phyloP scores from a whole-genome alignment of 2,329 filamentous ascomycete species.

The Fusarium multiceps region DNA sequence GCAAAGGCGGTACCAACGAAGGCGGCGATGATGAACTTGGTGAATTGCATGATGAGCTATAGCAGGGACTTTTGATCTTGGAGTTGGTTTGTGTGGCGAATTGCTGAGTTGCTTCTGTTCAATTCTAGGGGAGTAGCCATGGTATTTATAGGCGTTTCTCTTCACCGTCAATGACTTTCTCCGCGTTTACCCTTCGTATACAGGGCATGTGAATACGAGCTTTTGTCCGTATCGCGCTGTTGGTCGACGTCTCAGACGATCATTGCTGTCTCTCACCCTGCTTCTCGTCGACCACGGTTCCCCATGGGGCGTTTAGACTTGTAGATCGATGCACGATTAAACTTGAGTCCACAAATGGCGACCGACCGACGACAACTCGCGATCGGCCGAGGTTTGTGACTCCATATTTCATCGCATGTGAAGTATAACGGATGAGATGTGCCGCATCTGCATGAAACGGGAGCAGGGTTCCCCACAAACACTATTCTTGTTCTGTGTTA shows the following conservation, averaged over 20 bases:
- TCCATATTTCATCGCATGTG: conserved; percentile 17
- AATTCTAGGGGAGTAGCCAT: neutral
- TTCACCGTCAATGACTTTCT: neutral
- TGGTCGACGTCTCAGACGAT: neutral
- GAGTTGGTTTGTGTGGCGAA: neutral
- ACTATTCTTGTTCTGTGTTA: neutral
- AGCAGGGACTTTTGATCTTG: neutral
- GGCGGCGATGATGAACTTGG: conserved; percentile 18
- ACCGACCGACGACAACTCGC: conserved; percentile 5
- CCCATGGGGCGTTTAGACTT: conserved; percentile 10
- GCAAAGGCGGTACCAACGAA: conserved; percentile 23
- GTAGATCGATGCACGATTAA: conserved; percentile 21
- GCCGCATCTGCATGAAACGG: neutral
- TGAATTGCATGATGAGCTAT: conserved; percentile 24
- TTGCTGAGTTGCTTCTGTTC: neutral
- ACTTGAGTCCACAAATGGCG: conserved; percentile 16
- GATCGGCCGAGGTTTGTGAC: conserved; percentile 30
- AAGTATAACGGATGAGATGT: neutral
- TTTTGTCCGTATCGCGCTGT: neutral
- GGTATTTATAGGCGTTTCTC: conserved; percentile 18
- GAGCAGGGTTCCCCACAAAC: conserved; percentile 3
- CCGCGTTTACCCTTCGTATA: neutral
- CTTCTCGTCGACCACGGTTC: conserved; percentile 15
- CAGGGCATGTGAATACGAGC: neutral
- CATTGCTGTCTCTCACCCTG: neutral